phyloP scores from a whole-genome alignment of 148 eudicot species.

The Linanthus parryae region DNA sequence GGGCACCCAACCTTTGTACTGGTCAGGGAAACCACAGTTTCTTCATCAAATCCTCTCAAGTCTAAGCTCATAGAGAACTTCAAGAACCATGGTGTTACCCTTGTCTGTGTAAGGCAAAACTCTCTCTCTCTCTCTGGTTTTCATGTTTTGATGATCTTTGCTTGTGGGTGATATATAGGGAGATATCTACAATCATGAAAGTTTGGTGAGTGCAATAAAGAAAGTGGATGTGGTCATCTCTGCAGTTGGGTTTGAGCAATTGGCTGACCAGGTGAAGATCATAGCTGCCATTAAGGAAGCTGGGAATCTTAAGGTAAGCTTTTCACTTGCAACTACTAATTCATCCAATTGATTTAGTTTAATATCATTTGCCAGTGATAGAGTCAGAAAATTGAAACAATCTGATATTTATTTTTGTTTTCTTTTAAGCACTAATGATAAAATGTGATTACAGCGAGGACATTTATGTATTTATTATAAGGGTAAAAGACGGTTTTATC shows the following conservation, averaged over 20 bases:
- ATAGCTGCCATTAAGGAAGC: slow-evolving; percentile 72
- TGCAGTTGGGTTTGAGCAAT: slow-evolving; percentile 30
- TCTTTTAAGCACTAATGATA: no score
- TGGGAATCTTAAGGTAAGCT: slow-evolving; percentile 70
- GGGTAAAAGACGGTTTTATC: no score
- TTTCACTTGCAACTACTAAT: no score
- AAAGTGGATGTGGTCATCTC: slow-evolving; percentile 77
- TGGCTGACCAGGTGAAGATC: slow-evolving; percentile 58
- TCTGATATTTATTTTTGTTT: no score
- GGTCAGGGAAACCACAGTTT: slow-evolving; percentile 4
- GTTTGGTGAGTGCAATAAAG: slow-evolving; percentile 62
- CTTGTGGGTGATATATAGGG: no score
- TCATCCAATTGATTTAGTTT: no score
- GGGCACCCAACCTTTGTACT: slow-evolving; percentile 11
- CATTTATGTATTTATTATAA: no score
- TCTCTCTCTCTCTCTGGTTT: neutral
- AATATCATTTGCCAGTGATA: no score
- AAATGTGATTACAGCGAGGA: no score
- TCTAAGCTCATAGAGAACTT: slow-evolving; percentile 7
- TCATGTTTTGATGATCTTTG: neutral
- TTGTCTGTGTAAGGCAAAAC: neutral
- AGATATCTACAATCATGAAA: slow-evolving; percentile 48
- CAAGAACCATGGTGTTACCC: slow-evolving; percentile 4
- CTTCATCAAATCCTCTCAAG: slow-evolving; percentile 7
- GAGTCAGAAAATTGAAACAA: no score